Evolutionary conservation across 2,329 filamentous ascomycete species (phyloP).

Genomic region (Stemphylium vesicarium): DNA sequence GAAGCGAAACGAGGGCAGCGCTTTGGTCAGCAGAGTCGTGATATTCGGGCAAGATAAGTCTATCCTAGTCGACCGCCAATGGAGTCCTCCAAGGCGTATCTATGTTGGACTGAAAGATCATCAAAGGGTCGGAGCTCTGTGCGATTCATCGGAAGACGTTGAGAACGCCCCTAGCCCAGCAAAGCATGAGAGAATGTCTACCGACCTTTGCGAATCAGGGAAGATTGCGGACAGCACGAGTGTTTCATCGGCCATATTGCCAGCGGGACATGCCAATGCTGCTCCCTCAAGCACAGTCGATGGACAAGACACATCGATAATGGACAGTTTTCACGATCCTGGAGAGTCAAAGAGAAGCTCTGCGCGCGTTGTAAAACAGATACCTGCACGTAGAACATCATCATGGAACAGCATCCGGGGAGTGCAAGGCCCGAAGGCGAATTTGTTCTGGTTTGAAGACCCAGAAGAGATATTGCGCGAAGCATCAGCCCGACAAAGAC

Average conservation of each 20-base stretch:
- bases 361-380: background rate
- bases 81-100: slow-evolving; percentile 19
- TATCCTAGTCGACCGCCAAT: slow-evolving; percentile 29
- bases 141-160: background rate
- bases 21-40: slow-evolving; percentile 23
- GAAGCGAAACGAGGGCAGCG: background rate
- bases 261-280: background rate
- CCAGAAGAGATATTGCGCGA: slow-evolving; percentile 28
- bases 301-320: background rate
- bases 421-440: slow-evolving; percentile 29
- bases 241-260: background rate
- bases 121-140: background rate
- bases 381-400: slow-evolving; percentile 4
- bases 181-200: background rate
- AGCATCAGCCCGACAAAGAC: slow-evolving; percentile 16
- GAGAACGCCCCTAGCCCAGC: background rate
- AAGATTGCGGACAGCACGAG: background rate
- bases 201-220: background rate
- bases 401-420: slow-evolving; percentile 11
- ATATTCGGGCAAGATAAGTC: slow-evolving; percentile 22
- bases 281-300: background rate
- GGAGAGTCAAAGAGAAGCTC: background rate
- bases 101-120: background rate
- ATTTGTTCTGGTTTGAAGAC: slow-evolving; percentile 25
- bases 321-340: background rate